Base-by-base conservation (phyloP, 2,329 filamentous ascomycete species). In the Penicillium sp. region DNA sequence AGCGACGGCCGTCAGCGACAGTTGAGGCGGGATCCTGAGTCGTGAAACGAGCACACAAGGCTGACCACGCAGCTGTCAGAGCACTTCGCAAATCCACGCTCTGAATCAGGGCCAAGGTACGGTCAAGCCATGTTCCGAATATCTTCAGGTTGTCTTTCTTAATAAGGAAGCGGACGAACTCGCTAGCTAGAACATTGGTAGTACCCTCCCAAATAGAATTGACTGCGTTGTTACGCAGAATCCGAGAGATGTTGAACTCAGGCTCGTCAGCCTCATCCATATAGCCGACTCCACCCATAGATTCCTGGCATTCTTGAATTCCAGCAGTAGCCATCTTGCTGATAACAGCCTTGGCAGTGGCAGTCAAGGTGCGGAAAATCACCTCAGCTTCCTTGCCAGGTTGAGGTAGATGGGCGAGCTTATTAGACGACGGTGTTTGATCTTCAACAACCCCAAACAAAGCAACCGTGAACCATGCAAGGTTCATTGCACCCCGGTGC, bases 131-230 rank as follows among this genome's bases (percentile, higher is more conserved):
- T 3, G 73, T 71, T 1, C 69, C 71, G 47, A 78, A 71, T 0
- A 69, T 55, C 10, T 50, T 53, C 29, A 66, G 52, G 50, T 69
- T 66, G n/a, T 64, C 66, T 3, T 57, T 45, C 18, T 65, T 67
- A 3, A 67, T 35, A 5, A 70, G 52, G 37, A 68, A 65, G 0
- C 79, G 70, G 29, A 81, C 71, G 5, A 80, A 70, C 60, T 83
- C 80, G 38, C 78, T 78, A 5, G 84, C 83, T 53, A 91, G 77
- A 6, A 91, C 85, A 64, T 89, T 87, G 0, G 87, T 89, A 0
- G 88, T 90, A 1, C 88, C 86, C 70, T 89, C 87, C 85, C 86
- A 89, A 47, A 90, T 87, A 2, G 72, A 71, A 47, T 77, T 74
- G 1, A 81, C 78, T 8, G 78, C 74, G 2, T 81, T 83, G 63